Evolutionary conservation across 2,329 filamentous ascomycete genomes (phyloP), one percentile per base, ranked within the genome.

Genomic region (Beauveria sp.): DNA sequence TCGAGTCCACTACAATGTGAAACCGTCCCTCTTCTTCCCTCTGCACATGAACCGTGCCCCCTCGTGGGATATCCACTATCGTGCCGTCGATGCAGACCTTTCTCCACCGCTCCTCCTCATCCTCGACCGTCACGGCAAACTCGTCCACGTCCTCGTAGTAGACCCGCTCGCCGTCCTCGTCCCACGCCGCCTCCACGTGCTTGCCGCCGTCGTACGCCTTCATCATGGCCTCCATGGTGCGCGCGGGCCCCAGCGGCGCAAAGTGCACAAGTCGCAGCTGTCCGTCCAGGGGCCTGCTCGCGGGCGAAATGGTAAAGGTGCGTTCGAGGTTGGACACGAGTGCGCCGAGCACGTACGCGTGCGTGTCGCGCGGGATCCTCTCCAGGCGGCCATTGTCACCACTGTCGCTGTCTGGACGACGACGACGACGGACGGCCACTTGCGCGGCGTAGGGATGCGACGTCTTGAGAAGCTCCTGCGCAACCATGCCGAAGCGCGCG

Each of bases 81-180:
- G 88, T 91, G 3, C 93, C 93, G 72, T 97, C 93, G n/a, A 97
- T 80, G 71, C 93, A 97, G 16, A 96, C 83, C 69, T 92, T 85
- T 63, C 93, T 80, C 92, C 92, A 97, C 57, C 85, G 78, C 51
- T 77, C 78, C n/a, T 91, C 85, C 18, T 83, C 77, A 68, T 94
- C 90, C 1, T 77, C 64, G 41, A 91, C 85, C 18, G 83, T 80
- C 52, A 97, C 84, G 62, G 76, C 79, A 20, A 96, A 66, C 56
- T 83, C 83, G 2, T 88, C 83, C 7, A 94, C 80, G 59, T 84
- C 81, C 20, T 89, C 83, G 70, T 97, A 97, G 0, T 80, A 80
- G 1, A 97, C 30, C 87, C 2, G 77, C 77, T 41, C 88, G 80
- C 80, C 78, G 57, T 71, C 34, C 34, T 37, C 67, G 55, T 71